These are phyloP conservation scores for Porpolomopsis calyptriformis DNA, from an alignment of 768 basidiomycete genomes.

Conservation along the genomic window DNA sequence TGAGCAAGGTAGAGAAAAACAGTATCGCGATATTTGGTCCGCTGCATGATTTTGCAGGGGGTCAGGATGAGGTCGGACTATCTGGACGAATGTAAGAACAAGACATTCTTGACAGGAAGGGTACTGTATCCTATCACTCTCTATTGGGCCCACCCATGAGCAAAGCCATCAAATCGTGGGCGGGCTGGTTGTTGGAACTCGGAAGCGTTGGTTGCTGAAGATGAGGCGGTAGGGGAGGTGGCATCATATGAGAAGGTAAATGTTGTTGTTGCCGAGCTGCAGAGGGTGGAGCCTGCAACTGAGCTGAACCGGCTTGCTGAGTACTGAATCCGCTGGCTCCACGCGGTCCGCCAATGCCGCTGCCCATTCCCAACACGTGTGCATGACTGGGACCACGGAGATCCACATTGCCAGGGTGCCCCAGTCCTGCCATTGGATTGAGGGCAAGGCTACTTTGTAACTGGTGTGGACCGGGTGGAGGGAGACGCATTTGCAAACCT, in stretches of 20 bases:
- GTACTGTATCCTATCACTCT: slow-evolving; percentile 35
- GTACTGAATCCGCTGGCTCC: slow-evolving; percentile 37
- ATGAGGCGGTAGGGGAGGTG: slow-evolving; percentile 42
- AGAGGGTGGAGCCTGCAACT: slow-evolving; percentile 33
- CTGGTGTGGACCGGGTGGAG: slow-evolving; percentile 38
- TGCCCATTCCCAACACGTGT: slow-evolving; percentile 40
- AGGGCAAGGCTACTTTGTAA: slow-evolving; percentile 36
- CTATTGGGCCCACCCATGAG: slow-evolving; percentile 65
- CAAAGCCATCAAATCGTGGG: slow-evolving; percentile 74
- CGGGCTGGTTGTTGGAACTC: slow-evolving; percentile 40
- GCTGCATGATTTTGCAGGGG: no score
- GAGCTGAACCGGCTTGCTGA: slow-evolving; percentile 35
- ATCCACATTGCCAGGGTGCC: slow-evolving; percentile 46
- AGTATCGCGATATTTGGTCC: no score
- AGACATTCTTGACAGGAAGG: slow-evolving; percentile 3
- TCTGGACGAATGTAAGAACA: no score
- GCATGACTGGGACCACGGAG: slow-evolving; percentile 41
- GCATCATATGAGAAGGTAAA: slow-evolving; percentile 44
- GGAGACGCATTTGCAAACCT: slow-evolving; percentile 42
- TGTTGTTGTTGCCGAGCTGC: slow-evolving; percentile 45
- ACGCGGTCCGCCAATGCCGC: slow-evolving; percentile 32
- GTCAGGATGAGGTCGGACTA: no score
- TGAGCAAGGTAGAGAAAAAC: no score
- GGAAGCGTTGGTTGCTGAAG: slow-evolving; percentile 50
- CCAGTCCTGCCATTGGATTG: slow-evolving; percentile 41